These are phyloP conservation scores for Pseudevernia furfuracea DNA, from an alignment of 495 filamentous ascomycete genomes.

Conservation along the genomic window DNA sequence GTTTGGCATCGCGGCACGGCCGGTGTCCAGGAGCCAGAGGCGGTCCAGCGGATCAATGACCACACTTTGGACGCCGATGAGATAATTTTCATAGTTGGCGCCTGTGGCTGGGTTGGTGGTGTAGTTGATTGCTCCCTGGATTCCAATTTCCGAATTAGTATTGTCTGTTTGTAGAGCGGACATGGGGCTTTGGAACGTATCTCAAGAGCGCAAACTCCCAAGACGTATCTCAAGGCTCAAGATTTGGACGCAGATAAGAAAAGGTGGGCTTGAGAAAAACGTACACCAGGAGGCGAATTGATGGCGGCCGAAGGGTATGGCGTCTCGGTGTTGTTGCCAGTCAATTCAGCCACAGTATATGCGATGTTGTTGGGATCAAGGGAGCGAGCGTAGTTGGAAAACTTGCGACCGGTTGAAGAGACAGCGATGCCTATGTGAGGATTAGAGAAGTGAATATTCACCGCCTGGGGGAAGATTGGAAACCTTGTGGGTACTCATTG, in stretches of 20 bases:
- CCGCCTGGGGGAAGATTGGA: no score
- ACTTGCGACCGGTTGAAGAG: conserved; percentile 37
- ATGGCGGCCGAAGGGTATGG: conserved; percentile 36
- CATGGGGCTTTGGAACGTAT: background rate
- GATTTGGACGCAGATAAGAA: background rate
- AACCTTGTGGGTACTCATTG: conserved; percentile 28
- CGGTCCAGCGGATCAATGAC: conserved; percentile 40
- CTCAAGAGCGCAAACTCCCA: background rate
- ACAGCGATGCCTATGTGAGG: conserved; percentile 34
- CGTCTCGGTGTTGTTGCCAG: conserved; percentile 32
- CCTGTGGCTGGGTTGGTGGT: conserved; percentile 34
- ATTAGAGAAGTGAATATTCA: background rate
- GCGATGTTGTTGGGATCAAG: conserved; percentile 36
- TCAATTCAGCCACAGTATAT: conserved; percentile 42
- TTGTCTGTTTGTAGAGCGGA: background rate
- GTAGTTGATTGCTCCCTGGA: conserved; percentile 37
- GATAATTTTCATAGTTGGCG: conserved; percentile 36
- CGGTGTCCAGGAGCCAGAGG: conserved; percentile 44
- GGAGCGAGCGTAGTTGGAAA: conserved; percentile 41
- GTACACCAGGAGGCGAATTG: conserved; percentile 35
- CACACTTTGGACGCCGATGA: conserved; percentile 40
- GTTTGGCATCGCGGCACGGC: conserved; percentile 34
- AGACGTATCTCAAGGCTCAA: background rate
- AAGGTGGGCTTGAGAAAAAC: background rate
- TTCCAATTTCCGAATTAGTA: background rate